Base-by-base conservation (phyloP, 139 green algal genomes). In the Chlamydomonas eustigma region DNA sequence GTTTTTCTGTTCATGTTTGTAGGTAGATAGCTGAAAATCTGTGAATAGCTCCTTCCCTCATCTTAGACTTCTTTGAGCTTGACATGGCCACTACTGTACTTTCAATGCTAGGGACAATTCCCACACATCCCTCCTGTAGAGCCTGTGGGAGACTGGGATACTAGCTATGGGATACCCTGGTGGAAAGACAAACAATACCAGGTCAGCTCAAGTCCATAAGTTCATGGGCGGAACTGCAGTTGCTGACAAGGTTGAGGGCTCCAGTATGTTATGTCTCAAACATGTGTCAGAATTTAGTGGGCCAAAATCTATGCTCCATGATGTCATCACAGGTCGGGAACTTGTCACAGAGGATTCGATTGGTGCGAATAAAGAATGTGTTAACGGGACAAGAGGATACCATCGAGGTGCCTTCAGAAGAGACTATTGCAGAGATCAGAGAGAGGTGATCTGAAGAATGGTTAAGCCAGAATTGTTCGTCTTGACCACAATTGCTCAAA, bases 281-380 rank as follows among this genome's bases (percentile, higher is more conserved):
- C n/a, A n/a, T n/a, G n/a, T n/a, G n/a, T n/a, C n/a, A n/a, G 44
- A 58, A 58, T 18, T 18, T 58, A 58, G 12, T 58, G 18, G 44
- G 44, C 44, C 44, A 12, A 28, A 18, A 58, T 58, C 44, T 58
- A 12, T 18, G 44, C 18, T 58, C 18, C 12, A 58, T 18, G 44
- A 28, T 58, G 12, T 28, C 12, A 58, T 58, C 44, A 58, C 80
- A 89, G 82, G 79, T 92, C 30, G 90, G 88, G 4, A 36, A 37
- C 12, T 66, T 94, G 58, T 87, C 81, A 1, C 38, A 39, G 0
- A 71, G 64, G 37, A 85, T 80, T 3, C 83, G 88, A 0, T 39
- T 89, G n/a, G 73, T 96, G 34, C 86, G 88, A n/a, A 83, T 96
- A 38, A 92, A 92, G 79, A 96, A 96, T 64, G 85, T 96, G 84